Percentiles rank a stretch among this genome's conserved stretches.
Conservation (phyloP, 352 stramenopile genomes). For the Pythium myriotylum region DNA sequence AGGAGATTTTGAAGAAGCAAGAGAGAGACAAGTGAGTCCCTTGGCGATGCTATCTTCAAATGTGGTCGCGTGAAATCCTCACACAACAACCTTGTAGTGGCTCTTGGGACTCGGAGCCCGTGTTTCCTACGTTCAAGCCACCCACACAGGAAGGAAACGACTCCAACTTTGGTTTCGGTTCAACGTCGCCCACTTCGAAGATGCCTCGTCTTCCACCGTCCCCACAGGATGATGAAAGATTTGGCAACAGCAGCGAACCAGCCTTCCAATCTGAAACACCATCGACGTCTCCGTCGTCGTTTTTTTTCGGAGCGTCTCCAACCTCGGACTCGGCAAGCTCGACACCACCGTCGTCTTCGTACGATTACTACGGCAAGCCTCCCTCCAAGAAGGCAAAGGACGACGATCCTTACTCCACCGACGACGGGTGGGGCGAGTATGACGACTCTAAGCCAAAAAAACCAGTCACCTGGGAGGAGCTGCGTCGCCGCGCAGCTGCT, state of each 20-base stretch:
- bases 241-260: not conserved
- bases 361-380: slow-evolving; percentile 36
- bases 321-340: slow-evolving; percentile 11
- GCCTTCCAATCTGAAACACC: not conserved
- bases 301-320: slow-evolving; percentile 46
- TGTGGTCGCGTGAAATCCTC: not conserved
- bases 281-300: slow-evolving; percentile 19
- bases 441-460: slow-evolving; percentile 36
- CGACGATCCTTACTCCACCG: slow-evolving; percentile 30
- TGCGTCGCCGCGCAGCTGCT: slow-evolving; percentile 54
- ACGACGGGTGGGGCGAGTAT: slow-evolving; percentile 33
- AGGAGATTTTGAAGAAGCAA: slow-evolving; percentile 51
- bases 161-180: slow-evolving; percentile 2
- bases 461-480: slow-evolving; percentile 77
- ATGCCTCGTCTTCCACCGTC: slow-evolving; percentile 14
- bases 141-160: not conserved
- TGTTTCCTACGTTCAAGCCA: slow-evolving; percentile 15
- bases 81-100: slow-evolving; percentile 32
- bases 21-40: slow-evolving; percentile 43
- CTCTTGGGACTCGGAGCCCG: slow-evolving; percentile 39
- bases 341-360: slow-evolving; percentile 34
- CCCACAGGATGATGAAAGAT: not conserved
- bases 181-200: not conserved
- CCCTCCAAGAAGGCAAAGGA: slow-evolving; percentile 4
- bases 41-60: not conserved